These are phyloP conservation scores for Golubevia sp. DNA, from an alignment of 1,284 basidiomycete species.

Conservation along the genomic window DNA sequence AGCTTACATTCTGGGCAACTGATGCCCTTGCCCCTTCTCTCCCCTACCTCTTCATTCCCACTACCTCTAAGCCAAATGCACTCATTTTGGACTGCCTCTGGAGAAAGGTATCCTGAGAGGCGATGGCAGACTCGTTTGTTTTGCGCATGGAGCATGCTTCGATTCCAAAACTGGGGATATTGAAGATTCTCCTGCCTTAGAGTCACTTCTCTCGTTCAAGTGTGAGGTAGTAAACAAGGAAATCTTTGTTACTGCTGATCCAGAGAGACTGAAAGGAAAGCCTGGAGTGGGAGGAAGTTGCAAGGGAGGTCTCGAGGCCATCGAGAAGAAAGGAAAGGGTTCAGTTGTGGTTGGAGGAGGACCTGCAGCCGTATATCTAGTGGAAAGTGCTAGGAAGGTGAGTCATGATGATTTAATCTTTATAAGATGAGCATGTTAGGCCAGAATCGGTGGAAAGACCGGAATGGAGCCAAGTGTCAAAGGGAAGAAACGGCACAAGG, in stretches of 20 bases:
- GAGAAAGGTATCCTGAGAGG: conserved; percentile 47
- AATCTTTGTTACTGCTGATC: conserved; percentile 79
- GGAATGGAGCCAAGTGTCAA: no score
- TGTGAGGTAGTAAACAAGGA: conserved; percentile 70
- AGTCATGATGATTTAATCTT: no score
- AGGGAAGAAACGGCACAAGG: neutral
- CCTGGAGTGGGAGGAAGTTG: conserved; percentile 39
- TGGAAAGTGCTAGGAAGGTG: conserved; percentile 84
- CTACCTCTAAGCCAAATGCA: conserved; percentile 54
- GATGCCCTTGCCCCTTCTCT: no score
- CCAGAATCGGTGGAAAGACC: no score
- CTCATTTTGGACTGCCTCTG: conserved; percentile 57
- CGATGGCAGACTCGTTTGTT: conserved; percentile 54
- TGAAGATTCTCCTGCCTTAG: conserved; percentile 55
- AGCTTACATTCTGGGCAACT: no score
- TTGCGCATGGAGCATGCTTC: conserved; percentile 59
- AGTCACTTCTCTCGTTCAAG: conserved; percentile 40
- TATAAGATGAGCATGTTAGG: no score
- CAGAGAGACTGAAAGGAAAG: conserved; percentile 67
- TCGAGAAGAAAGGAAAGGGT: conserved; percentile 66
- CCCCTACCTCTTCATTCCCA: no score
- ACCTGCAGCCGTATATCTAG: conserved; percentile 75
- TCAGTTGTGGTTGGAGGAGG: conserved; percentile 87
- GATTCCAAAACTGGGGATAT: conserved; percentile 53
- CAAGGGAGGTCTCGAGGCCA: conserved; percentile 54